A percentile compares a stretch with the other conserved stretches of the same genome.
Evolutionary conservation across 2,329 filamentous ascomycete genomes (phyloP).

Genomic region (Didymella pinodella): DNA sequence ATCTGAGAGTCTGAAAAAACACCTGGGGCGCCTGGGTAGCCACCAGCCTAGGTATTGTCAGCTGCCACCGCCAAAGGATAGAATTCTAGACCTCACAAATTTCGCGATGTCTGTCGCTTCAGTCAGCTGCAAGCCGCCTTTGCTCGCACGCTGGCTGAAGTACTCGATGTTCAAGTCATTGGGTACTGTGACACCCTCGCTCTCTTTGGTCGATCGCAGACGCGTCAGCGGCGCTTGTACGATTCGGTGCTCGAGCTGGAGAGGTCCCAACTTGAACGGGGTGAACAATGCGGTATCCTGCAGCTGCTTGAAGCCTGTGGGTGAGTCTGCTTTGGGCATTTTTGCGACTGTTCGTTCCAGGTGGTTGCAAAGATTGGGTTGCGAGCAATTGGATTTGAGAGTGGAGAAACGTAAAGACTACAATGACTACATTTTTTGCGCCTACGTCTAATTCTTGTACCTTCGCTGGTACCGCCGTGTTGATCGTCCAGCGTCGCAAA

Average conservation of each 20-base stretch:
- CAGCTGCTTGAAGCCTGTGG: conserved; percentile 41
- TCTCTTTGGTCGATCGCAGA: conserved; percentile 59
- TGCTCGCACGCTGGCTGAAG: conserved; percentile 62
- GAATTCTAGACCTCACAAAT: conserved; percentile 31
- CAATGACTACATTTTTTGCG: conserved; percentile 20
- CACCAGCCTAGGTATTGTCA: conserved; percentile 43
- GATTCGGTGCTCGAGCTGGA: conserved; percentile 50
- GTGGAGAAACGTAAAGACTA: conserved; percentile 7
- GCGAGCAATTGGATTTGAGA: background rate
- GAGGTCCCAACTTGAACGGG: conserved; percentile 43
- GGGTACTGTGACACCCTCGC: conserved; percentile 55
- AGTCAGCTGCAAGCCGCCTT: conserved; percentile 66
- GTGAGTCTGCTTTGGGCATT: conserved; percentile 45
- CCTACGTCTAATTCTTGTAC: conserved; percentile 35
- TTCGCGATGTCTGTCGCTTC: conserved; percentile 60
- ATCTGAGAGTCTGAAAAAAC: conserved; percentile 53
- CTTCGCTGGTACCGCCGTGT: conserved; percentile 30
- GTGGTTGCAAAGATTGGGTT: background rate
- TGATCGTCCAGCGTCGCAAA: conserved; percentile 14
- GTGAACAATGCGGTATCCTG: conserved; percentile 45
- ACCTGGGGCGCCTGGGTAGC: conserved; percentile 47
- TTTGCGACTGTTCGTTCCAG: conserved; percentile 16
- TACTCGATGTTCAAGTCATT: conserved; percentile 59
- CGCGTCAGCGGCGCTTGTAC: conserved; percentile 53
- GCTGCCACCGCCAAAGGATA: background rate